Evolutionary conservation across 2,329 filamentous ascomycete genomes (phyloP), one percentile per base, ranked within the genome.

Genomic region (Corinectria fuckeliana): DNA sequence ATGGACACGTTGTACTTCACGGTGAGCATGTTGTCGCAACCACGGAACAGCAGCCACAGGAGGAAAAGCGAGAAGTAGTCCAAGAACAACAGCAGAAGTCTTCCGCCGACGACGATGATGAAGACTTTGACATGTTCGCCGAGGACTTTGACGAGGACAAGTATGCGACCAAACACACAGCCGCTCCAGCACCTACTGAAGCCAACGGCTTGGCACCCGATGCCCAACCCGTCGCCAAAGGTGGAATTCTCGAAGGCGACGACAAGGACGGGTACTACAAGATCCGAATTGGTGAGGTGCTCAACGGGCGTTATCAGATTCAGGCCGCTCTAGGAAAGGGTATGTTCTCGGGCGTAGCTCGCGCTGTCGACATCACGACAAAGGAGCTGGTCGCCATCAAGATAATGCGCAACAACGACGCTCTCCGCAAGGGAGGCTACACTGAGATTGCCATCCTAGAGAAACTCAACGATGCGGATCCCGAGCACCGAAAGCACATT

Each of bases 251-350:
- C 51, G 94, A 98, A 71, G 94, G 96, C 60, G 93, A 96, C 72
- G 95, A 98, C 73, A 88, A 90, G 51, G 93, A 99, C 71, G 95
- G 94, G 5, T 98, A 98, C 75, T 99, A 98, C 82, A 96, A 95
- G 76, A 89, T 97, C 58, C 92, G 96, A 57, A 88, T 93, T 38
- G 93, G 94, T 71, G 95, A 99, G 79, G 80, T 98, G 50, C 83
- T 99, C 63, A 91, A 96, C 68, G 89, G 89, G 26, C 90, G 93
- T 30, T 98, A 98, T 75, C 91, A 95, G 73, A 88, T 99, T 28
- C 90, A 94, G 74, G 88, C 93, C 58, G 89, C 89, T 51, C 83
- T 99, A 20, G 95, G 95, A 64, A 93, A 92, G 76, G 95, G 95
- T 69, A 97, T 97, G 85, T 99, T 97, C 75, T 96, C 95, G 0